Evolutionary conservation across 1,284 basidiomycete genomes (phyloP).

Genomic region (Moniliophthora roreri): DNA sequence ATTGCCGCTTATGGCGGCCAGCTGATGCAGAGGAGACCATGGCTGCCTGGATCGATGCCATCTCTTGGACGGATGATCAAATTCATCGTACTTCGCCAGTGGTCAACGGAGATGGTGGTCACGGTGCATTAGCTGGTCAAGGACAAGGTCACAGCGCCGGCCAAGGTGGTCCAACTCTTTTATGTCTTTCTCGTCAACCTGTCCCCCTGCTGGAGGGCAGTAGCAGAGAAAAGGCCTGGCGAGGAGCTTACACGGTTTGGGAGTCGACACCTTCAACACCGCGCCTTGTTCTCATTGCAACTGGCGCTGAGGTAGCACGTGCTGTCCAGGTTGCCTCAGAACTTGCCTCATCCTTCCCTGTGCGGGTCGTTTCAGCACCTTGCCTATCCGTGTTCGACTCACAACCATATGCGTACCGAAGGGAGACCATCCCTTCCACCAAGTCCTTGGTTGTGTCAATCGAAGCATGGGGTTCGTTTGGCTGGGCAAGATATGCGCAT

Average conservation of each 20-base stretch:
- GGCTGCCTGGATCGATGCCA: conserved; percentile 8
- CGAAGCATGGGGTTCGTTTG: conserved; percentile 16
- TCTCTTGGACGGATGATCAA: conserved; percentile 33
- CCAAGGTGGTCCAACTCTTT: conserved; percentile 60
- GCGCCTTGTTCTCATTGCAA: conserved; percentile 66
- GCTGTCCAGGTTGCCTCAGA: conserved; percentile 60
- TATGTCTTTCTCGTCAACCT: conserved; percentile 65
- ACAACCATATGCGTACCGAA: conserved; percentile 63
- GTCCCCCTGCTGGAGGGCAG: conserved; percentile 72
- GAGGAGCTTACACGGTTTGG: conserved; percentile 71
- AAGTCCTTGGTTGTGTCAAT: conserved; percentile 26
- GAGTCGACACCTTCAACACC: conserved; percentile 41
- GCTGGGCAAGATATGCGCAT: conserved; percentile 20
- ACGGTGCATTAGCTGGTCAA: conserved; percentile 61
- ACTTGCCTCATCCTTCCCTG: conserved; percentile 43
- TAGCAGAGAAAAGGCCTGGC: conserved; percentile 62
- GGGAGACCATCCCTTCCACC: conserved; percentile 52
- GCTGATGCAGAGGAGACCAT: conserved; percentile 19
- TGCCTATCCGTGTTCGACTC: conserved; percentile 69
- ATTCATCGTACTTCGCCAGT: too few relatives aligned
- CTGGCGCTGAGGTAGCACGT: conserved; percentile 69
- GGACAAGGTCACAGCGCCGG: conserved; percentile 35
- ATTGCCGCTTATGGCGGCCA: conserved; percentile 51
- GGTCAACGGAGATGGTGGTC: too few relatives aligned
- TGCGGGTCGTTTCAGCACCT: conserved; percentile 65